Conservation (phyloP, 2,329 filamentous ascomycete species). For the Rachicladosporium sp. region DNA sequence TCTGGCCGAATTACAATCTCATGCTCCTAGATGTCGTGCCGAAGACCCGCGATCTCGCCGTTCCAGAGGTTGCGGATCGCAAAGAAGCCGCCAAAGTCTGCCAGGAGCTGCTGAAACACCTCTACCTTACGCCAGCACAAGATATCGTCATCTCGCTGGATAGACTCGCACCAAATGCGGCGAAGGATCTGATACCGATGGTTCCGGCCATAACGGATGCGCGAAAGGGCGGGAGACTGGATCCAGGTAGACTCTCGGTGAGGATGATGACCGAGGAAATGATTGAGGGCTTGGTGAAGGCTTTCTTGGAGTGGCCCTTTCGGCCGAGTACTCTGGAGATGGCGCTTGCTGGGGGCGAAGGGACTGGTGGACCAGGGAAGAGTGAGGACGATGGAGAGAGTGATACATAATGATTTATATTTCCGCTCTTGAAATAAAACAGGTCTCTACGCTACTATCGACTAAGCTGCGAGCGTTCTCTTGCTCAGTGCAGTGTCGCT, state of each 20-base stretch:
- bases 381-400: constrained; percentile 1
- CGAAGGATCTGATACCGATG: constrained; percentile 38
- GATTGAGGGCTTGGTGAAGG: constrained; percentile 45
- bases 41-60: constrained; percentile 23
- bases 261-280: constrained; percentile 42
- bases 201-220: constrained; percentile 41
- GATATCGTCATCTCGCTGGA: constrained; percentile 37
- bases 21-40: constrained; percentile 58
- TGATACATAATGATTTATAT: too few relatives aligned
- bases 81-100: constrained; percentile 12
- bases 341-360: constrained; percentile 6
- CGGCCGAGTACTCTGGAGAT: constrained; percentile 16
- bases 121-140: constrained; percentile 26
- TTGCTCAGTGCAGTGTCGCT: too few relatives aligned
- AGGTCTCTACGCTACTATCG: too few relatives aligned
- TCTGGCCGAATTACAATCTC: constrained; percentile 48
- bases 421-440: too few relatives aligned
- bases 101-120: constrained; percentile 37
- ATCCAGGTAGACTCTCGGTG: constrained; percentile 32
- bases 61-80: constrained; percentile 16
- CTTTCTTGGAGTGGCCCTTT: constrained; percentile 57
- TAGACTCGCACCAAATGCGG: constrained; percentile 47
- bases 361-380: background rate
- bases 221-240: constrained; percentile 32
- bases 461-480: too few relatives aligned